A percentile compares a stretch with the other conserved stretches of the same genome.
These are phyloP conservation scores for Ophiocordyceps camponoti-leonardi DNA, from an alignment of 2,329 filamentous ascomycete genomes.

Conservation along the genomic window DNA sequence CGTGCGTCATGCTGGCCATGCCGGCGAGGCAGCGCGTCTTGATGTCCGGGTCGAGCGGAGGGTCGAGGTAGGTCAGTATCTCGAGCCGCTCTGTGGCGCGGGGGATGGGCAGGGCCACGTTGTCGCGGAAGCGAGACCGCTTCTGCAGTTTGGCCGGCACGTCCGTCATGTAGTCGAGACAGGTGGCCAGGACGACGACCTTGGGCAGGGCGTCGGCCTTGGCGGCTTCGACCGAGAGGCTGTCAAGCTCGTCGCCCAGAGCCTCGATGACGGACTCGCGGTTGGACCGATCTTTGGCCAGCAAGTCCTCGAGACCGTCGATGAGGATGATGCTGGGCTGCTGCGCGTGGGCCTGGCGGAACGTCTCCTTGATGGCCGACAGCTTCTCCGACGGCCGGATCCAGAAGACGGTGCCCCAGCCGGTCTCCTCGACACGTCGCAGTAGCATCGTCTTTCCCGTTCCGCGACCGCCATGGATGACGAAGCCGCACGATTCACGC, in stretches of 20 bases:
- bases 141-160: slow-evolving; percentile 54
- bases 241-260: slow-evolving; percentile 37
- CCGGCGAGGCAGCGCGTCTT: slow-evolving; percentile 35
- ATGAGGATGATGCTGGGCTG: slow-evolving; percentile 68
- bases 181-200: slow-evolving; percentile 60
- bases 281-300: slow-evolving; percentile 39
- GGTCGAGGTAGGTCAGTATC: slow-evolving; percentile 48
- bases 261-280: slow-evolving; percentile 30
- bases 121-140: slow-evolving; percentile 43
- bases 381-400: slow-evolving; percentile 40
- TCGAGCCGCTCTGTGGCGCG: slow-evolving; percentile 52
- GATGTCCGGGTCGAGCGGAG: slow-evolving; percentile 26
- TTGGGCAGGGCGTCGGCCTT: slow-evolving; percentile 24
- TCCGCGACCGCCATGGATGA: slow-evolving; percentile 67
- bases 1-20: slow-evolving; percentile 64
- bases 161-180: slow-evolving; percentile 51
- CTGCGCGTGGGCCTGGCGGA: slow-evolving; percentile 48
- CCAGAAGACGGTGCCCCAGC: slow-evolving; percentile 53
- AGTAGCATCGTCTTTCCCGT: slow-evolving; percentile 73
- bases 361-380: slow-evolving; percentile 44
- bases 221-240: slow-evolving; percentile 24
- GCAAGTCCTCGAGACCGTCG: slow-evolving; percentile 57
- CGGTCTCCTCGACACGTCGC: slow-evolving; percentile 44
- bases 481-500: slow-evolving; percentile 36
- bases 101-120: slow-evolving; percentile 63